A percentile compares a stretch with the other conserved stretches of the same genome.
These are phyloP conservation scores for Boletales sp. DNA, from an alignment of 768 basidiomycete genomes.

Conservation along the genomic window DNA sequence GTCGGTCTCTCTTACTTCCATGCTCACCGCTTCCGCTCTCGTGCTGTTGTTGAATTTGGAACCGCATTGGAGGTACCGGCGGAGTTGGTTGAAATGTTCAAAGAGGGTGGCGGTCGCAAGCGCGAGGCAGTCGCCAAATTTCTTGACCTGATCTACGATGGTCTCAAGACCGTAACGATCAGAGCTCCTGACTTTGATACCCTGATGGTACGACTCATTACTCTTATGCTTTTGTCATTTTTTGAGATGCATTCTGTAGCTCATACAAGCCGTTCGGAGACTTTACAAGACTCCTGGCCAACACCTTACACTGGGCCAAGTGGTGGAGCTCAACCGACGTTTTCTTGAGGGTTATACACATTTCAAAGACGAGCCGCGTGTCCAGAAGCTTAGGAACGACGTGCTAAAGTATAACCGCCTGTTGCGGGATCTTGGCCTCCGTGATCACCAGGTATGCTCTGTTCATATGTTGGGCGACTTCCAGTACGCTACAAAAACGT, in stretches of 20 bases:
- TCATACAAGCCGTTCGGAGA: constrained; percentile 92
- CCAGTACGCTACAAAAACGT: not conserved
- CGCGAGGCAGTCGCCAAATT: constrained; percentile 87
- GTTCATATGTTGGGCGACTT: not conserved
- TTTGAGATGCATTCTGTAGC: constrained; percentile 39
- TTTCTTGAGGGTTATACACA: constrained; percentile 90
- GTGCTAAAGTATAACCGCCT: constrained; percentile 89
- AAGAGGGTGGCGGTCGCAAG: constrained; percentile 82
- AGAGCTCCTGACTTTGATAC: constrained; percentile 97
- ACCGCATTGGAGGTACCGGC: constrained; percentile 86
- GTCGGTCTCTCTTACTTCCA: constrained; percentile 76
- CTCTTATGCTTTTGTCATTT: not conserved
- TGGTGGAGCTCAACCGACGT: constrained; percentile 90
- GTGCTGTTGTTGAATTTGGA: constrained; percentile 97
- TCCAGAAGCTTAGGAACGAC: constrained; percentile 73
- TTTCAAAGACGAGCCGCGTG: constrained; percentile 89
- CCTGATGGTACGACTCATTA: constrained; percentile 69
- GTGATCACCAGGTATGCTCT: constrained; percentile 79
- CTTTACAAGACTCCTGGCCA: constrained; percentile 94
- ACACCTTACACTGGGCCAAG: constrained; percentile 90
- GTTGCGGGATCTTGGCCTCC: constrained; percentile 83
- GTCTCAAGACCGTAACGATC: constrained; percentile 92
- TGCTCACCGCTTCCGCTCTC: constrained; percentile 85
- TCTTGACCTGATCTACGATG: constrained; percentile 88
- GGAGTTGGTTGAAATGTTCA: constrained; percentile 87